These are phyloP conservation scores for Pseudopithomyces chartarum DNA, from an alignment of 2,329 filamentous ascomycete genomes.

Conservation along the genomic window DNA sequence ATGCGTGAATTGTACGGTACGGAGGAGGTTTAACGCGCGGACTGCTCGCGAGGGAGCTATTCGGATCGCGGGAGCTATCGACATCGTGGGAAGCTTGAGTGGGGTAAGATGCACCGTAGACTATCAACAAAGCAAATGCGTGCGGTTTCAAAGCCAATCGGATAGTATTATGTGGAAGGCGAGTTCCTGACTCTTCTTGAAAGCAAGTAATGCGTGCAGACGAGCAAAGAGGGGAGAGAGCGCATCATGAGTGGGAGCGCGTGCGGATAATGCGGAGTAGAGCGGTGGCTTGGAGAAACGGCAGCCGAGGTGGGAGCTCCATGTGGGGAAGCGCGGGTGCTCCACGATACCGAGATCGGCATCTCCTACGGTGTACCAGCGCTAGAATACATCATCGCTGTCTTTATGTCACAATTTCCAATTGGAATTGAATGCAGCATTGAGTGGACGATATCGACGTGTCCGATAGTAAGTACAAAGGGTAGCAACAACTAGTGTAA, in stretches of 20 bases:
- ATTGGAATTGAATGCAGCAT: too few species aligned
- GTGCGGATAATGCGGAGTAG: constrained; percentile 5
- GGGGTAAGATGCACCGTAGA: neutral
- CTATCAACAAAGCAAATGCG: neutral
- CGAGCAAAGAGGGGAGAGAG: neutral
- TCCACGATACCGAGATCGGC: neutral
- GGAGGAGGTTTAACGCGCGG: constrained; percentile 73
- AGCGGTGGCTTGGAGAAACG: neutral
- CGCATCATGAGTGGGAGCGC: neutral
- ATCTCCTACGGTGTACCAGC: too few species aligned
- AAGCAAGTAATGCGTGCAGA: neutral
- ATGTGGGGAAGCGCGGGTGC: constrained; percentile 1
- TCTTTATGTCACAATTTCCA: too few species aligned
- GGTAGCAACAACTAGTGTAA: too few species aligned
- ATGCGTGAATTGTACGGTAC: constrained; percentile 89
- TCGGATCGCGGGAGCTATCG: constrained; percentile 30
- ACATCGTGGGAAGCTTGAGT: constrained; percentile 15
- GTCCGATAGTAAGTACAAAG: too few species aligned
- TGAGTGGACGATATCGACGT: too few species aligned
- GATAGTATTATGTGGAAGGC: neutral
- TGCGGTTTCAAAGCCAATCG: neutral
- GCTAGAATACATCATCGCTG: neutral
- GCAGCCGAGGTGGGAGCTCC: constrained; percentile 1
- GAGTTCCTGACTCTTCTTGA: neutral
- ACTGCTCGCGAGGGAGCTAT: constrained; percentile 54